Evolutionary conservation across 2,329 filamentous ascomycete genomes (phyloP), one percentile per base, ranked within the genome.

Genomic region (Aulographum hederae): DNA sequence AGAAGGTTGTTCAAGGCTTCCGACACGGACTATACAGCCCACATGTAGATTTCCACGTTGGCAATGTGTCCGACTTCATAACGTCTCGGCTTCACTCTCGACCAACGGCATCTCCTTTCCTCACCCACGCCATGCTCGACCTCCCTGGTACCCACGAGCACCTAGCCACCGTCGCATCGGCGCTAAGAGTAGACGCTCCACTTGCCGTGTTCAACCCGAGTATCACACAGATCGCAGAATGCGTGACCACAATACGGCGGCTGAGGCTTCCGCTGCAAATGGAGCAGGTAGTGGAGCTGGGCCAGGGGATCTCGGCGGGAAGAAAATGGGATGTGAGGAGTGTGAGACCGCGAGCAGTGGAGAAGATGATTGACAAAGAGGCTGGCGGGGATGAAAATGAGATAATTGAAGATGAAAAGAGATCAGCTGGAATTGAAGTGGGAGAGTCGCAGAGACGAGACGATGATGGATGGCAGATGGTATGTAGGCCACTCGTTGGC

Each of bases 141-240:
- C 63, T 89, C 36, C 78, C 80, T 0, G 62, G 60, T 18, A 65
- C 73, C 2, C 59, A 79, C 32, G 40, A 48, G 8, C 61, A 68
- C 38, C 38, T 72, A 12, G 51, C 53, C 2, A 54, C 56, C 17
- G 57, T 74, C 15, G 54, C 65, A 4, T 46, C 59, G n/a, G 68
- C 72, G 11, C 52, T 89, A 32, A 67, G 66, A 25, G 60, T 66
- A 2, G 67, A 78, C 43, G 78, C 73, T 0, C 56, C 67, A 6
- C 56, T 86, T 19, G 59, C 77, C 11, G 61, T 82, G 2, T 89
- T 84, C 54, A 73, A 71, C 39, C 80, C 80, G 1, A 80, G 72
- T 42, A 71, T 89, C 36, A 84, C 78, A 6, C 80, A 86, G 49
- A 76, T 86, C 34, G 70, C 65, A 26, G 64, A 72, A 4, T 78